Conservation (phyloP, 2,329 filamentous ascomycete genomes). For the Chaetomiaceae sp. region DNA sequence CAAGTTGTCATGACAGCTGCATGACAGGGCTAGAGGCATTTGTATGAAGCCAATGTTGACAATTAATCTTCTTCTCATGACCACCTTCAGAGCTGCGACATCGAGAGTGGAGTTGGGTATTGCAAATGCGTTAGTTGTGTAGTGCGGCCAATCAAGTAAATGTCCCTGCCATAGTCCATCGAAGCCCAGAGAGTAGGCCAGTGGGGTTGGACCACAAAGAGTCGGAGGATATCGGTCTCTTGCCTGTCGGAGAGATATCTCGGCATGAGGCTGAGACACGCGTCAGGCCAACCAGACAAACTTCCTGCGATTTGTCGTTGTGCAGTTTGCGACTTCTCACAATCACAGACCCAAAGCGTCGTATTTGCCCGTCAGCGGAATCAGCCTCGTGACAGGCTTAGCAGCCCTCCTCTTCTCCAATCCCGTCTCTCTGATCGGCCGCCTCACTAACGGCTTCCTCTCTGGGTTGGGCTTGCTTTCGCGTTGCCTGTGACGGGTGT, state of each 20-base stretch:
- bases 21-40: too few relatives aligned
- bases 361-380: slow-evolving; percentile 27
- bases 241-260: not conserved
- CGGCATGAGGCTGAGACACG: not conserved
- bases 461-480: slow-evolving; percentile 1
- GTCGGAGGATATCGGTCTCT: too few relatives aligned
- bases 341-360: slow-evolving; percentile 32
- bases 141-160: not conserved
- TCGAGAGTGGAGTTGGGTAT: too few relatives aligned
- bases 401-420: slow-evolving; percentile 19
- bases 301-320: not conserved
- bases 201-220: not conserved
- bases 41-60: too few relatives aligned
- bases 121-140: too few relatives aligned
- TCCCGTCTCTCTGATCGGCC: slow-evolving; percentile 12
- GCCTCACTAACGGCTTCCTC: slow-evolving; percentile 1
- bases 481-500: not conserved
- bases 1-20: too few relatives aligned
- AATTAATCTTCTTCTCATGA: too few relatives aligned
- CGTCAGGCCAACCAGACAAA: not conserved
- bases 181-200: not conserved
- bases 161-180: not conserved
- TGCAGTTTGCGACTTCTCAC: not conserved
- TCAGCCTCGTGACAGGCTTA: slow-evolving; percentile 18
- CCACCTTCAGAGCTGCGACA: too few relatives aligned